phyloP scores from a whole-genome alignment of 2,329 filamentous ascomycete genomes.

The Arthrobotrys sphaeroides region DNA sequence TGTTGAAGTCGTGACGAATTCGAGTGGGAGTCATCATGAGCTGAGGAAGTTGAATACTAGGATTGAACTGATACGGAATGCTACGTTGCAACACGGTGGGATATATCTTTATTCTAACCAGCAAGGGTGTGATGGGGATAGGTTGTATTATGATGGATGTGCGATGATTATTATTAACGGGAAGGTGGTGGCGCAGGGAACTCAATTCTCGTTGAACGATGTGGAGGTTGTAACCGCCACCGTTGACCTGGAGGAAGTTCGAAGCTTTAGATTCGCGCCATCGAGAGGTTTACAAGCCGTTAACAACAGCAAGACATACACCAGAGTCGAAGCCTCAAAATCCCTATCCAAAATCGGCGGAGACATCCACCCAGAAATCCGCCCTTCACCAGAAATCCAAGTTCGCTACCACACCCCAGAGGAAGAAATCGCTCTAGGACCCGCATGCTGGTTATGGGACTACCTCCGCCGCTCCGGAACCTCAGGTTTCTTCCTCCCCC shows the following conservation, averaged over 20 bases:
- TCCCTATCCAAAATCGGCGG: slow-evolving; percentile 62
- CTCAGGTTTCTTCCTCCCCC: slow-evolving; percentile 69
- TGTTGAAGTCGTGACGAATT: slow-evolving; percentile 77
- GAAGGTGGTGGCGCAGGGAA: slow-evolving; percentile 71
- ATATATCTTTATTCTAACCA: slow-evolving; percentile 72
- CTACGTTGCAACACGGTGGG: slow-evolving; percentile 69
- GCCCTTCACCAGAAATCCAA: slow-evolving; percentile 63
- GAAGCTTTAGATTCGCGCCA: slow-evolving; percentile 68
- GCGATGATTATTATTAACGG: slow-evolving; percentile 73
- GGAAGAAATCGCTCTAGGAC: slow-evolving; percentile 73
- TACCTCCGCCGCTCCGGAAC: slow-evolving; percentile 66
- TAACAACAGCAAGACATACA: slow-evolving; percentile 63
- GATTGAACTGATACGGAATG: slow-evolving; percentile 72
- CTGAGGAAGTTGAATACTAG: slow-evolving; percentile 73
- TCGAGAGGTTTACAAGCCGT: slow-evolving; percentile 70
- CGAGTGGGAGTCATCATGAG: slow-evolving; percentile 73
- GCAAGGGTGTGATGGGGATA: slow-evolving; percentile 69
- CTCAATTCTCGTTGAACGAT: slow-evolving; percentile 72
- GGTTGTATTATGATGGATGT: slow-evolving; percentile 72
- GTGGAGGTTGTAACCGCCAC: slow-evolving; percentile 74
- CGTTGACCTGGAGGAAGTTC: slow-evolving; percentile 76
- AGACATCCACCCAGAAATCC: slow-evolving; percentile 63
- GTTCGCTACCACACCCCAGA: slow-evolving; percentile 70
- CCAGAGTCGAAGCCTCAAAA: slow-evolving; percentile 64
- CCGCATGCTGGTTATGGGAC: slow-evolving; percentile 75